Base-by-base conservation (phyloP, 805 yeast genomes). In the Starmerella sp. region DNA sequence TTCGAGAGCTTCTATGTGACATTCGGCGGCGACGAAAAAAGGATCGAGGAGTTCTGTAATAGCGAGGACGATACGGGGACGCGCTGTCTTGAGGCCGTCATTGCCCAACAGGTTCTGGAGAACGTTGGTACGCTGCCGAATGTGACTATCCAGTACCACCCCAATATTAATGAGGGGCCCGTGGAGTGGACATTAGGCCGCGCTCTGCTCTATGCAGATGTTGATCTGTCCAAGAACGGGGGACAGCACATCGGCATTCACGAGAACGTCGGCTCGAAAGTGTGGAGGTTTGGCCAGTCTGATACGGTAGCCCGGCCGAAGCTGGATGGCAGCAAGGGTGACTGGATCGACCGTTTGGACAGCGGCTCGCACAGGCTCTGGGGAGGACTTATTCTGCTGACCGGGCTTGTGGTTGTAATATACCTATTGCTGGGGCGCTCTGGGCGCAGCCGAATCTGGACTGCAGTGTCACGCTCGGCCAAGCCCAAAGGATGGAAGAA, bases 141-240 rank as follows among this genome's bases (percentile, higher is more conserved):
- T 31, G 39, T 41, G 6, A 39, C 46, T 5, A 6, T 39, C 15
- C 28, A 17, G 47, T 38, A 36, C 77, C 75, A 0, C 69, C 73
- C 35, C 68, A 74, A 3, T 77, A 17, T n/a, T 7, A 14, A 17
- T 29, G 37, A 6, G 13, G 9, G 6, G 1, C 17, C 36, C 6
- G 30, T 76, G 54, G 73, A 80, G 1, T 79, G 83, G 83, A 78
- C 82, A 6, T 63, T 77, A 51, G 83, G 83, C 5, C 66, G 82
- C 37, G 88, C 88, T 1, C 65, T 83, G 9, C 66, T 83, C 28
- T 83, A 83, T 63, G 78, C 84, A 4, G 75, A 74, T 57, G 80
- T 73, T 65, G 86, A 78, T 68, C 74, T 74, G 56, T 30, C 51
- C 8, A n/a, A 32, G 15, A 32, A 17, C 37, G 69, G 70, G 36